phyloP scores from a whole-genome alignment of 139 green algal genomes.

The Micractinium conductrix region DNA sequence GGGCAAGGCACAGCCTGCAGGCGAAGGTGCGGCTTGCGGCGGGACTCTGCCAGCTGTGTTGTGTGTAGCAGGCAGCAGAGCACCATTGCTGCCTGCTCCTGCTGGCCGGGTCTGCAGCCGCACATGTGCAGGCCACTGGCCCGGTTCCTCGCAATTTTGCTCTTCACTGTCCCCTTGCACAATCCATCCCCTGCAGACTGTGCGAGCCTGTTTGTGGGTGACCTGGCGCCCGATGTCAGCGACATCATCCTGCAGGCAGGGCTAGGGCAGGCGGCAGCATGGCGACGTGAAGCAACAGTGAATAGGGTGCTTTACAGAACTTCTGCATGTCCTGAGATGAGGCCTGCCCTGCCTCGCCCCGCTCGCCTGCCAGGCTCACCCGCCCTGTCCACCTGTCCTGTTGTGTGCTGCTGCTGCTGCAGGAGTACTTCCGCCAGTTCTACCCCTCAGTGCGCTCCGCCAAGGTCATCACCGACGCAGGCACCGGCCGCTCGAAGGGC shows the following conservation, averaged over 20 bases:
- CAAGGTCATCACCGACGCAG: slow-evolving; percentile 91
- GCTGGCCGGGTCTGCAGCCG: no score
- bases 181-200: slow-evolving; percentile 58
- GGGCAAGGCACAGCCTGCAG: slow-evolving; percentile 54
- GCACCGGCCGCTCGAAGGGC: slow-evolving; percentile 87
- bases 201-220: slow-evolving; percentile 92
- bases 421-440: slow-evolving; percentile 86
- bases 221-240: slow-evolving; percentile 91
- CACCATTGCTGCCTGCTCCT: no score
- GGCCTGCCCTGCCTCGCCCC: no score
- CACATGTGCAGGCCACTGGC: no score
- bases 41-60: background rate
- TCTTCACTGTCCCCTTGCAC: background rate
- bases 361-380: no score
- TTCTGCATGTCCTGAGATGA: no score
- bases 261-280: no score
- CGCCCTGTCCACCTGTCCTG: no score
- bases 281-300: no score
- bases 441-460: slow-evolving; percentile 76
- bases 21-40: slow-evolving; percentile 31
- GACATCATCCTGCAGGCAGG: slow-evolving; percentile 77
- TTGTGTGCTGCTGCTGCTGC: no score
- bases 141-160: background rate
- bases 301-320: no score
- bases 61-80: background rate